Percentiles rank a stretch among this genome's conserved stretches.
phyloP scores from a whole-genome alignment of 2,329 filamentous ascomycete genomes.

The Fusarium hainanense region DNA sequence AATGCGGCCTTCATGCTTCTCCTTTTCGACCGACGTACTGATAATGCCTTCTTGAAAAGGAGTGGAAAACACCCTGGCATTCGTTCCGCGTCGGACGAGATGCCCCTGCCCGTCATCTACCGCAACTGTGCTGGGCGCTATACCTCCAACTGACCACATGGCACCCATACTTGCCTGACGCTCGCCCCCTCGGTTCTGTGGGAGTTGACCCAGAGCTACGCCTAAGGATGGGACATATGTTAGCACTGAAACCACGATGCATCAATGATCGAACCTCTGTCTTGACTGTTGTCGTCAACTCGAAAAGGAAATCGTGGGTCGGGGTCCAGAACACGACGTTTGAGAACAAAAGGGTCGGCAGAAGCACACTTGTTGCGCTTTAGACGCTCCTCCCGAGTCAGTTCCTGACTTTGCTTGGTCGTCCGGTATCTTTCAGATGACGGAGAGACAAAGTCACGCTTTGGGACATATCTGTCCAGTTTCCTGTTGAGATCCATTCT shows the following conservation, averaged over 20 bases:
- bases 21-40: conserved; percentile 67
- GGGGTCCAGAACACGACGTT: conserved; percentile 36
- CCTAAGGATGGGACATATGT: conserved; percentile 24
- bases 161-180: conserved; percentile 73
- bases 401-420: conserved; percentile 55
- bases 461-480: conserved; percentile 64
- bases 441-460: conserved; percentile 51
- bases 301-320: conserved; percentile 27
- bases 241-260: neutral
- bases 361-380: conserved; percentile 56
- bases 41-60: conserved; percentile 57
- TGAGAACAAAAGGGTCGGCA: conserved; percentile 56
- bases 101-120: conserved; percentile 73
- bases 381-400: conserved; percentile 59
- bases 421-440: conserved; percentile 59
- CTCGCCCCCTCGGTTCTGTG: conserved; percentile 42
- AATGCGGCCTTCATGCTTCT: conserved; percentile 78
- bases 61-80: conserved; percentile 73
- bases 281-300: conserved; percentile 24
- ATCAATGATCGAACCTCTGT: conserved; percentile 24
- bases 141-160: conserved; percentile 82
- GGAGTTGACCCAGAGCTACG: conserved; percentile 43
- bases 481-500: conserved; percentile 17
- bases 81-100: conserved; percentile 75
- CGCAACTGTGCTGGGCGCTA: conserved; percentile 65